phyloP scores from a whole-genome alignment of 768 basidiomycete genomes.

The Myochromella boudieri region DNA sequence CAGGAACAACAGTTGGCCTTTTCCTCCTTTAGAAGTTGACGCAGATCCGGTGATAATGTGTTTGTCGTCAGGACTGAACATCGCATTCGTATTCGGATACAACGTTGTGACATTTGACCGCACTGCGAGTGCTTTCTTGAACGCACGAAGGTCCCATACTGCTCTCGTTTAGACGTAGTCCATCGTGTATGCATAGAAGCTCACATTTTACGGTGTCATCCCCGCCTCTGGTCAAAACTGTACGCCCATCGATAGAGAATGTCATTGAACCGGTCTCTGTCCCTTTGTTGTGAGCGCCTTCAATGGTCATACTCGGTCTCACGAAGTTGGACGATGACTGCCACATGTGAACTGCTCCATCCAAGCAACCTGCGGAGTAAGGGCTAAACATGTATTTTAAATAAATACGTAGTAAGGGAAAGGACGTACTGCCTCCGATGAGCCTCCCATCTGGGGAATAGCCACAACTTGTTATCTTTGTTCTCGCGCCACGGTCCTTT shows the following conservation, averaged over 20 bases:
- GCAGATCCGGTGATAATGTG: conserved; percentile 84
- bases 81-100: conserved; percentile 91
- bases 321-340: conserved; percentile 90
- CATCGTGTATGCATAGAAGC: conserved; percentile 29
- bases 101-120: conserved; percentile 66
- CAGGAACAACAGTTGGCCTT: conserved; percentile 75
- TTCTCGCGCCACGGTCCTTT: conserved; percentile 91
- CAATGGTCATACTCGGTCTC: conserved; percentile 81
- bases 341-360: conserved; percentile 95
- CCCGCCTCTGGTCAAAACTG: conserved; percentile 85
- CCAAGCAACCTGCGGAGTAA: conserved; percentile 72
- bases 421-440: conserved; percentile 77
- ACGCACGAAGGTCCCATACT: conserved; percentile 95
- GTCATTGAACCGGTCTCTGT: conserved; percentile 85
- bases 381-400: not conserved
- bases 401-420: conserved; percentile 6
- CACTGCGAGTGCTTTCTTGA: conserved; percentile 85
- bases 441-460: conserved; percentile 89
- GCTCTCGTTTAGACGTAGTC: not conserved
- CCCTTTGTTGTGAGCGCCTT: conserved; percentile 84
- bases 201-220: conserved; percentile 95
- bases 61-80: conserved; percentile 94
- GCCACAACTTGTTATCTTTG: conserved; percentile 83
- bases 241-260: conserved; percentile 87
- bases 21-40: conserved; percentile 61